A percentile compares a stretch with the other conserved stretches of the same genome.
phyloP scores from a whole-genome alignment of 2,329 filamentous ascomycete species.

The Akanthomyces muscarius region DNA sequence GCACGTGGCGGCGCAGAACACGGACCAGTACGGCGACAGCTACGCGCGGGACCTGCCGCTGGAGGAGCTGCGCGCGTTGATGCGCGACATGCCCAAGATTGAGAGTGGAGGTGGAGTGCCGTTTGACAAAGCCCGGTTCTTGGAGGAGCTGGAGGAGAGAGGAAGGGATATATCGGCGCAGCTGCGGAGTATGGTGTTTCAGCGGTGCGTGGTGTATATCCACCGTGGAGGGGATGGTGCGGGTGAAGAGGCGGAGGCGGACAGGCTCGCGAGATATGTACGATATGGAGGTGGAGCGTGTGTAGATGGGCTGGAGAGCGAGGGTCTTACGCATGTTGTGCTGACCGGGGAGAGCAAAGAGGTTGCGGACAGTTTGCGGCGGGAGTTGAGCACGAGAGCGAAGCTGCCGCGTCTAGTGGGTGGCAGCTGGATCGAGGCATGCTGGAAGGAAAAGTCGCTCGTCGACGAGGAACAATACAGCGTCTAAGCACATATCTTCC shows the following conservation, averaged over 20 bases:
- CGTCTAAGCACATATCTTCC: constrained; percentile 19
- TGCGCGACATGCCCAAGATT: constrained; percentile 49
- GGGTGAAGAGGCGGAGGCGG: constrained; percentile 31
- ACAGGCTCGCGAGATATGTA: constrained; percentile 53
- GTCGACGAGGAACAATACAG: constrained; percentile 71
- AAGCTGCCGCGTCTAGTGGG: constrained; percentile 66
- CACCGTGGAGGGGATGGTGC: constrained; percentile 28
- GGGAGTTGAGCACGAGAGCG: constrained; percentile 40
- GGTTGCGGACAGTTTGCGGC: constrained; percentile 40
- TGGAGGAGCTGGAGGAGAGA: constrained; percentile 52
- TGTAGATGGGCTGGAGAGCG: constrained; percentile 45
- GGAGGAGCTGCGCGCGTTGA: constrained; percentile 56
- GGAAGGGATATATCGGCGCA: constrained; percentile 50
- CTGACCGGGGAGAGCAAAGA: constrained; percentile 34
- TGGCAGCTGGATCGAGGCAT: constrained; percentile 69
- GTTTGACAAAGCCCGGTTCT: constrained; percentile 45
- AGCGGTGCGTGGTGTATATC: constrained; percentile 42
- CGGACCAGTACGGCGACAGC: constrained; percentile 79
- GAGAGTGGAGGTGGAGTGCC: constrained; percentile 29
- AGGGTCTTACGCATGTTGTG: constrained; percentile 66
- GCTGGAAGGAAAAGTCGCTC: constrained; percentile 73
- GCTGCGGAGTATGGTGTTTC: constrained; percentile 51
- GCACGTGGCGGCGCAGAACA: constrained; percentile 53
- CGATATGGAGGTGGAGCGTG: constrained; percentile 66
- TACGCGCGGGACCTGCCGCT: constrained; percentile 66